Evolutionary conservation across 73 alveolate genomes (phyloP), one percentile per base, ranked within the genome.

Genomic region (Symbiodinium pilosum): DNA sequence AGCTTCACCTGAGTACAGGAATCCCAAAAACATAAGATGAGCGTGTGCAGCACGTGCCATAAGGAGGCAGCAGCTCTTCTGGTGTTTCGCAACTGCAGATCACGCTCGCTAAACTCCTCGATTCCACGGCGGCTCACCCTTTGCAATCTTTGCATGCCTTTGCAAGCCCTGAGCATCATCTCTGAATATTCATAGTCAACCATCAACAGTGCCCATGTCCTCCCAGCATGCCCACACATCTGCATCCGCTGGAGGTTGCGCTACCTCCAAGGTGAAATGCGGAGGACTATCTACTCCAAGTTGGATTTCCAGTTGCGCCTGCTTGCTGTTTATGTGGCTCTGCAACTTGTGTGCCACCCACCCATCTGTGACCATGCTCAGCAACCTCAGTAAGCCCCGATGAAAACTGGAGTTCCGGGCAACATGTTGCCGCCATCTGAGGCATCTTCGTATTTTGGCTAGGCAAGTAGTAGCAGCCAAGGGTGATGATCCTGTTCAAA

Each of bases 31-130:
- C 59, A 47, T 47, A 14, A 9, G 59, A 47, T 47, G 59, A 47
- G 21, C 14, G 59, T 47, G 59, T 47, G 59, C 59, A 6, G 59
- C 59, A 47, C 59, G 59, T 47, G 14, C 6, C 59, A 47, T 47
- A 47, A 47, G 59, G 14, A 14, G 14, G 73, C 34, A 3, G 32
- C 73, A 8, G 73, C 9, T 56, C 73, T 56, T 56, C 73, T 89
- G 86, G 75, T 40, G 44, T 69, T 69, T 16, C 95, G 44, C 75
- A 52, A 14, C 95, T 89, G 95, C 77, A 89, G 75, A 24, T 89
- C 95, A 26, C 87, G 95, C n/a, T 89, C 75, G 64, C 87, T 89
- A 75, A 89, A 89, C 95, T 89, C 95, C 95, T 88, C 43, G 6
- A 18, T 12, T 28, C 36, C n/a, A n/a, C n/a, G n/a, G n/a, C n/a